Evolutionary conservation across 2,329 filamentous ascomycete species (phyloP), one percentile per base, ranked within the genome.

Genomic region (Thelonectria blattea): DNA sequence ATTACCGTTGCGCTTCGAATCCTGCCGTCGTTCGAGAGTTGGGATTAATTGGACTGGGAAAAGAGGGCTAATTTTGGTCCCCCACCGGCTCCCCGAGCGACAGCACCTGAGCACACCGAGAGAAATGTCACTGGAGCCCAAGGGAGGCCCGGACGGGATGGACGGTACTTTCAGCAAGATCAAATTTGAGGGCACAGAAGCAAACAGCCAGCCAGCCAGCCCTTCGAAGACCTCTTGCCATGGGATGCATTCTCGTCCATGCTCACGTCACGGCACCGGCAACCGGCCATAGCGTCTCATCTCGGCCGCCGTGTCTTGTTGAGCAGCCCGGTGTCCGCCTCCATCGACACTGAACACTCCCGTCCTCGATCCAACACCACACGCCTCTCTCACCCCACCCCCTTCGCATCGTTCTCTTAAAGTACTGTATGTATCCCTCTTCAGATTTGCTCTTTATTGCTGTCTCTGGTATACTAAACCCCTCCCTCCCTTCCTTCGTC

Each of bases 1-100:
- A 49, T 39, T 56, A 42, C 60, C 63, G 39, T 58, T 53, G 54
- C 43, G 56, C 47, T 58, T 61, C 34, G 41, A 52, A 56, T 56
- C 54, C 58, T 62, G 67, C 56, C 62, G 62, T 67, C 52, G 66
- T 65, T 65, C 61, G 57, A 66, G 62, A 57, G 60, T 65, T 62
- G 52, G 52, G 45, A 27, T 47, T 27, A 30, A 14, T 42, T 32
- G 39, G 34, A 47, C 37, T 24, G 15, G 39, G 22, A 37, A 50
- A 42, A 24, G 50, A 60, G 52, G 58, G 64, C 59, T 63, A 63
- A 60, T 42, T 54, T 52, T 60, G 27, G 4, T 46, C 47, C 42
- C 56, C 45, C 61, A 53, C 56, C 58, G 56, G 55, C 56, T 60
- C 61, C 56, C 56, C 52, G 50, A 65, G 27, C 15, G 18, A 34